phyloP scores from a whole-genome alignment of 2,329 filamentous ascomycete genomes.

The Thelonectria discophora region DNA sequence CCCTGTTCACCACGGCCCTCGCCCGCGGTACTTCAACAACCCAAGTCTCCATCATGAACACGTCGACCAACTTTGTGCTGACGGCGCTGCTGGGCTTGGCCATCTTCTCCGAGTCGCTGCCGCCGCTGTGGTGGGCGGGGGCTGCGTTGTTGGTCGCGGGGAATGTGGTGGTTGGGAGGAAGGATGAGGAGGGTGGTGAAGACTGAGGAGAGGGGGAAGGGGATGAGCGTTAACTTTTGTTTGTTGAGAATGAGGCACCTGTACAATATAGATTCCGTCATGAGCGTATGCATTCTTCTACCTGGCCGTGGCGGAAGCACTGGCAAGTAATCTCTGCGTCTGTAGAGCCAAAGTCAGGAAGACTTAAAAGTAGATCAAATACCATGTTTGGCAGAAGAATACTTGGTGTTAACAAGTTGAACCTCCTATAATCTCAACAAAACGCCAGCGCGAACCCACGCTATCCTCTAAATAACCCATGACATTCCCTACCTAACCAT shows the following conservation, averaged over 20 bases:
- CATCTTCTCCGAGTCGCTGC: constrained; percentile 77
- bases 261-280: too few species aligned
- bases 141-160: constrained; percentile 77
- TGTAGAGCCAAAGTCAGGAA: too few species aligned
- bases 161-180: constrained; percentile 79
- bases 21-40: constrained; percentile 78
- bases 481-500: constrained; percentile 11
- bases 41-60: constrained; percentile 84
- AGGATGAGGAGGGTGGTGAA: constrained; percentile 61
- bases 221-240: constrained; percentile 43
- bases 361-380: background rate
- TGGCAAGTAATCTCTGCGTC: too few species aligned
- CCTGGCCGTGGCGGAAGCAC: too few species aligned
- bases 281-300: too few species aligned
- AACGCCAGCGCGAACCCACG: constrained; percentile 36
- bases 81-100: constrained; percentile 75
- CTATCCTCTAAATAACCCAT: constrained; percentile 33
- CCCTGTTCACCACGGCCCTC: constrained; percentile 81
- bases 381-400: too few species aligned
- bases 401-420: constrained; percentile 22
- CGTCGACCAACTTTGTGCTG: constrained; percentile 81
- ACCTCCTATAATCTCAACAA: constrained; percentile 37
- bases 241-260: too few species aligned
- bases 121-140: constrained; percentile 80
- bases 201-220: constrained; percentile 34